Percentiles rank a stretch among this genome's conserved stretches.
Evolutionary conservation across 495 filamentous ascomycete genomes (phyloP).

Genomic region (Tuber borchii): DNA sequence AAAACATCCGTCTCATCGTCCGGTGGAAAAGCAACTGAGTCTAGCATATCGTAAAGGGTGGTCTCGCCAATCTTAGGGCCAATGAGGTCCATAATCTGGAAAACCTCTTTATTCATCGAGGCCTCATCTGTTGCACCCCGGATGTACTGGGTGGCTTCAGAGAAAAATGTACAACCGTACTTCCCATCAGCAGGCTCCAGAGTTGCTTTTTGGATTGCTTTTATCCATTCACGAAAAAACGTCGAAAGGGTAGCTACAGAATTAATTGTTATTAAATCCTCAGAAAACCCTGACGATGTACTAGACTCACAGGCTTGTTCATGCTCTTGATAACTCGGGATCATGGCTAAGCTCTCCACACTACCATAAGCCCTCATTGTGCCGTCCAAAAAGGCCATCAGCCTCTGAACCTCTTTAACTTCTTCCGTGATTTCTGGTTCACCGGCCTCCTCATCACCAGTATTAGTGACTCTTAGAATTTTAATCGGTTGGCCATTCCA

Average conservation of each 20-base stretch:
- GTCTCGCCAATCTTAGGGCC: slow-evolving; percentile 37
- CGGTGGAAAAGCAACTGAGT: slow-evolving; percentile 59
- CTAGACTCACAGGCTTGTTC: slow-evolving; percentile 33
- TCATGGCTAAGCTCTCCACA: slow-evolving; percentile 52
- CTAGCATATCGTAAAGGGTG: slow-evolving; percentile 68
- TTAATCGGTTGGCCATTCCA: slow-evolving; percentile 70
- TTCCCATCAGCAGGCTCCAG: slow-evolving; percentile 12
- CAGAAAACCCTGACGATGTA: background rate
- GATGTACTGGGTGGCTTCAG: slow-evolving; percentile 22
- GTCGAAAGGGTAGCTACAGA: slow-evolving; percentile 25
- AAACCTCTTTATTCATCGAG: slow-evolving; percentile 17
- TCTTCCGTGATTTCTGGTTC: slow-evolving; percentile 42
- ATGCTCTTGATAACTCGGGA: slow-evolving; percentile 46
- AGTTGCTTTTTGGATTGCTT: slow-evolving; percentile 11
- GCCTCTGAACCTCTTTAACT: slow-evolving; percentile 58
- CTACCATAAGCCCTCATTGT: slow-evolving; percentile 79
- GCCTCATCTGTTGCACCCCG: slow-evolving; percentile 13
- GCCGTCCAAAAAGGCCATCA: slow-evolving; percentile 79
- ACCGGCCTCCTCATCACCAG: slow-evolving; percentile 47
- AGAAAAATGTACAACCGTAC: slow-evolving; percentile 23
- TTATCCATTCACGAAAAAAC: slow-evolving; percentile 36
- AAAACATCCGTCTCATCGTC: slow-evolving; percentile 49
- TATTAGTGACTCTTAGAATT: slow-evolving; percentile 53
- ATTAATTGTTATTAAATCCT: background rate
- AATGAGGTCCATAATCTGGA: slow-evolving; percentile 26